These are phyloP conservation scores for Platanthera zijinensis DNA, from an alignment of 106 monocot species.

Conservation along the genomic window DNA sequence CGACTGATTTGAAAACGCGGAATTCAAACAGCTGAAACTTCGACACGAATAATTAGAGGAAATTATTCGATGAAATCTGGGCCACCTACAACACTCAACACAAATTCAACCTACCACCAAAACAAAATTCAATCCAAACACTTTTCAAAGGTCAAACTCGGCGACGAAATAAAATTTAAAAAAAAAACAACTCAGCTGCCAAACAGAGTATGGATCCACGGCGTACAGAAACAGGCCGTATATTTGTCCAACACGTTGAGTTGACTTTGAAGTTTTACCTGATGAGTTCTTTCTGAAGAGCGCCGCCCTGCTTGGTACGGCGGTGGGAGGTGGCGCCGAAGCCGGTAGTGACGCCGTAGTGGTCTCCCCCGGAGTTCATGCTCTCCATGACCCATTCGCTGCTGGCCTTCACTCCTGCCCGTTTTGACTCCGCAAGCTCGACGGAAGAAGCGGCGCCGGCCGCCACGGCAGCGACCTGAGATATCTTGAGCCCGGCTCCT, in stretches of 20 bases:
- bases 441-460: background rate
- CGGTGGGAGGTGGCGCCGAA: constrained; percentile 48
- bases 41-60: too few species aligned
- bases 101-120: too few species aligned
- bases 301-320: constrained; percentile 39
- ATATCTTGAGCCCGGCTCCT: constrained; percentile 13
- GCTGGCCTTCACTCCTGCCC: constrained; percentile 34
- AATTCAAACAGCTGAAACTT: too few species aligned
- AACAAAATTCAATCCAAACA: too few species aligned
- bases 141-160: too few species aligned
- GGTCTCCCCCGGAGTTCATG: constrained; percentile 36
- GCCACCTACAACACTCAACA: too few species aligned
- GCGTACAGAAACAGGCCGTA: too few species aligned
- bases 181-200: too few species aligned
- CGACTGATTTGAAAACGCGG: background rate
- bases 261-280: constrained; percentile 25
- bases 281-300: constrained; percentile 50
- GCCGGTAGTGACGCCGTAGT: constrained; percentile 56
- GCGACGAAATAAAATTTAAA: too few species aligned
- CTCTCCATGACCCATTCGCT: constrained; percentile 42
- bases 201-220: too few species aligned
- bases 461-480: constrained; percentile 19
- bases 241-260: background rate
- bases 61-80: too few species aligned
- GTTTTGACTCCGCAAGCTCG: constrained; percentile 21